Conservation (phyloP, 805 yeast genomes). For the Wickerhamiella kurtzmanii region DNA sequence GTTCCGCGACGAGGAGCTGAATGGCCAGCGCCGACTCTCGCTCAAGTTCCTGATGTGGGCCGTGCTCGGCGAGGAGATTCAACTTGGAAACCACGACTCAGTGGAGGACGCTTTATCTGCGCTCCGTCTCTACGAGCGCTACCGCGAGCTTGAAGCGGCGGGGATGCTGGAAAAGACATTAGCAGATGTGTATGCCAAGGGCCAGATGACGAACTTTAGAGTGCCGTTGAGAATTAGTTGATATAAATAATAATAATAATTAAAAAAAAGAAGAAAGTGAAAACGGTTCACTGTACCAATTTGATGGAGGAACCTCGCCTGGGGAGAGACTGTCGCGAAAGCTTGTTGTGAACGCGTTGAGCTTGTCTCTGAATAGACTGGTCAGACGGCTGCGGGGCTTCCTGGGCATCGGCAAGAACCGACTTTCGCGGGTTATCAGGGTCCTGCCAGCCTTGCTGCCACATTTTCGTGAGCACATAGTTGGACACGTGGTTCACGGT, state of each 20-base stretch:
- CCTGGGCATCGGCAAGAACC: not conserved
- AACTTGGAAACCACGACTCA: conserved; percentile 89
- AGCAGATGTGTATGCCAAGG: conserved; percentile 45
- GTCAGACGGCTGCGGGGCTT: not conserved
- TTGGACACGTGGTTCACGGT: conserved; percentile 11
- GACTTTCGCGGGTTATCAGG: conserved; percentile 5
- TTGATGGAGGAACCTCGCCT: conserved; percentile 1
- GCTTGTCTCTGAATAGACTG: not conserved
- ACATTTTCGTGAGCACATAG: conserved; percentile 15
- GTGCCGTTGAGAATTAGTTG: conserved; percentile 11
- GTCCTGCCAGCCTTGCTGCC: conserved; percentile 19
- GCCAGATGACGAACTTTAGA: conserved; percentile 26
- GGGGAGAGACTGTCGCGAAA: not conserved
- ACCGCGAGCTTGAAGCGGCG: conserved; percentile 42
- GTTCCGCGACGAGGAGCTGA: conserved; percentile 55
- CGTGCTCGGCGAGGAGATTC: conserved; percentile 61
- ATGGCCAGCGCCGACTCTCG: conserved; percentile 56
- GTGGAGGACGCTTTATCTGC: conserved; percentile 94
- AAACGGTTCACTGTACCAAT: not conserved
- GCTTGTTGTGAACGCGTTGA: not conserved
- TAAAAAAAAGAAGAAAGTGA: not conserved
- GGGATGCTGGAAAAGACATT: conserved; percentile 53
- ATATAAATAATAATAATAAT: too few species aligned
- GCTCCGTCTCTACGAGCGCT: conserved; percentile 57
- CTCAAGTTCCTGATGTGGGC: conserved; percentile 77